A percentile compares a stretch with the other conserved stretches of the same genome.
Conservation (phyloP, 768 basidiomycete genomes). For the Leccinum incarnatum region DNA sequence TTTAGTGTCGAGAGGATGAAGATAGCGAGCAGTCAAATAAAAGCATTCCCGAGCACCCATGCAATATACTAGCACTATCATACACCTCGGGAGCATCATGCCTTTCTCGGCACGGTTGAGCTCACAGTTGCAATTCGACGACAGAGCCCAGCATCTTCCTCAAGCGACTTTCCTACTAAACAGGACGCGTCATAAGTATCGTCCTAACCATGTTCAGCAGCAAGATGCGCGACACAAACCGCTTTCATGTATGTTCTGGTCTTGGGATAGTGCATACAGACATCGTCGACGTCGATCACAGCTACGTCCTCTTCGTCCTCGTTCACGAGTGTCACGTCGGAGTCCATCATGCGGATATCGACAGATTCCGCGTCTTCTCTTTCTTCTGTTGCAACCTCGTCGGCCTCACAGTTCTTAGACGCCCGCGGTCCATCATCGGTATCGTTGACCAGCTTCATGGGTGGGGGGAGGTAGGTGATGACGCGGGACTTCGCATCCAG, state of each 20-base stretch:
- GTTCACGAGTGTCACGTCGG: constrained; percentile 30
- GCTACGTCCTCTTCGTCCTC: constrained; percentile 16
- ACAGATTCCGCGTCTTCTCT: not conserved
- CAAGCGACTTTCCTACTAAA: constrained; percentile 15
- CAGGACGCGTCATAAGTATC: constrained; percentile 1
- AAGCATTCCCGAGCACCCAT: not conserved
- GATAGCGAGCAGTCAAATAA: not conserved
- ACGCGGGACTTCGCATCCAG: constrained; percentile 17
- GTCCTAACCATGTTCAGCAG: not conserved
- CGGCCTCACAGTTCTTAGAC: not conserved
- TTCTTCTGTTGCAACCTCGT: not conserved
- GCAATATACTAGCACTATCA: not conserved
- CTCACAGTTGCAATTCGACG: constrained; percentile 17
- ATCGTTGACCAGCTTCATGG: constrained; percentile 1
- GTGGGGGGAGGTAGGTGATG: constrained; percentile 31
- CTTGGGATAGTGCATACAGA: constrained; percentile 19
- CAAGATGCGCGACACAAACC: constrained; percentile 16
- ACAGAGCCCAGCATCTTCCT: constrained; percentile 10
- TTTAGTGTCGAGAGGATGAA: not conserved
- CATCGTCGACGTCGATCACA: constrained; percentile 16
- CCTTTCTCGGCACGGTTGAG: not conserved
- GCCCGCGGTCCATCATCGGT: not conserved
- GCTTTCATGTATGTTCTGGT: constrained; percentile 20
- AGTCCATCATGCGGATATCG: constrained; percentile 16
- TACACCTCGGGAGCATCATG: not conserved